Conservation (phyloP, 106 monocot species). For the Allium sativum region DNA sequence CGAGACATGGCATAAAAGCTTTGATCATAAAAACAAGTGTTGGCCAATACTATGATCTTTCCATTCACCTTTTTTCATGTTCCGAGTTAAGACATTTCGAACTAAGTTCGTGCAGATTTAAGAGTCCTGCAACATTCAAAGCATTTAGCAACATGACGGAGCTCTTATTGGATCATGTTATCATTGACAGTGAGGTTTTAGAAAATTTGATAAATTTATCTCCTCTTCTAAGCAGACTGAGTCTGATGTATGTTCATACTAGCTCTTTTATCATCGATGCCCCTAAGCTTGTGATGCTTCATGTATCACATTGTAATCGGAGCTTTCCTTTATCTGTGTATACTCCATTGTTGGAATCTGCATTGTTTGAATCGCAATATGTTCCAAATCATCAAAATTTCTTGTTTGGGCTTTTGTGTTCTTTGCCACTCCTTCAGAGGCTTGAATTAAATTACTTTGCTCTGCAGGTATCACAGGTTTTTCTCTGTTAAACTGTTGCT, state of each 20-base stretch:
- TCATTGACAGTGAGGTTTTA: neutral
- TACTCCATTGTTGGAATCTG: neutral
- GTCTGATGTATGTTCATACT: neutral
- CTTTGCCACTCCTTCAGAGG: neutral
- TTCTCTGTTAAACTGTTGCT: too few species aligned
- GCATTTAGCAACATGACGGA: neutral
- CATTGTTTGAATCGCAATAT: neutral
- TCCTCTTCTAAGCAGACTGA: neutral
- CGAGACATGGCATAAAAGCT: slow-evolving; percentile 10
- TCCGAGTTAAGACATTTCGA: neutral
- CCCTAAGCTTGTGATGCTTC: neutral
- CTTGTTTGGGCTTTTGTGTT: neutral
- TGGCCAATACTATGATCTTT: neutral
- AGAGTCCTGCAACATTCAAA: neutral
- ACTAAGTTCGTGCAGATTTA: neutral
- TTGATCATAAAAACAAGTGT: neutral
- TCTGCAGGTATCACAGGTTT: neutral
- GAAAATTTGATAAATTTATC: neutral
- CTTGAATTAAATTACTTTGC: neutral
- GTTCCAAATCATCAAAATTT: neutral
- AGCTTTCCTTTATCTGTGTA: neutral
- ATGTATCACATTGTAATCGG: neutral
- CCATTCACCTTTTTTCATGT: slow-evolving; percentile 5
- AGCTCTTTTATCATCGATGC: neutral
- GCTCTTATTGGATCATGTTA: neutral